A percentile compares a stretch with the other conserved stretches of the same genome.
phyloP scores from a whole-genome alignment of 177 flowering plant species.

The Vitis hybrid region DNA sequence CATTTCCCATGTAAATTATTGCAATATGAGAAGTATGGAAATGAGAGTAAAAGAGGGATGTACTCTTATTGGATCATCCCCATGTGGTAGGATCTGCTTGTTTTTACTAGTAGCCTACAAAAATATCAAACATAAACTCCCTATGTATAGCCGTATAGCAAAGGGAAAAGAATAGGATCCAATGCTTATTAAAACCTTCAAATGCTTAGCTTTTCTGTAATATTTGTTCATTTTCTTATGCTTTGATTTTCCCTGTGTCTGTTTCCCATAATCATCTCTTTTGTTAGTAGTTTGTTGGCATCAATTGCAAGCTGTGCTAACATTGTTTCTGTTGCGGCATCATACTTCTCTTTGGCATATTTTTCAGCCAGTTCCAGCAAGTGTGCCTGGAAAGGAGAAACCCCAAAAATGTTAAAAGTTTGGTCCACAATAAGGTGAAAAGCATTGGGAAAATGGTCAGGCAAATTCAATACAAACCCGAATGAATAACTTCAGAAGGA shows the following conservation, averaged over 20 bases:
- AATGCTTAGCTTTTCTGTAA: slow-evolving; percentile 58
- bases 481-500: slow-evolving; percentile 73
- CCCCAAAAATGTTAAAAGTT: slow-evolving; percentile 4
- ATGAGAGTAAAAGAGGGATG: background rate
- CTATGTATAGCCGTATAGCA: background rate
- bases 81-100: slow-evolving; percentile 32
- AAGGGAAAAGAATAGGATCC: slow-evolving; percentile 9
- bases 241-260: slow-evolving; percentile 61
- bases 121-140: slow-evolving; percentile 8
- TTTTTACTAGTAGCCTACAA: slow-evolving; percentile 46
- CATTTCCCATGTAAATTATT: no score
- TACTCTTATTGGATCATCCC: slow-evolving; percentile 39
- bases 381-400: slow-evolving; percentile 53
- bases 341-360: slow-evolving; percentile 94
- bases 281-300: slow-evolving; percentile 47
- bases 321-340: slow-evolving; percentile 96
- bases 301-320: slow-evolving; percentile 92
- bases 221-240: slow-evolving; percentile 86
- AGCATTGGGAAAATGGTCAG: no score
- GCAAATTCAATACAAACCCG: slow-evolving; percentile 46
- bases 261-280: slow-evolving; percentile 60
- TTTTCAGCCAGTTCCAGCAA: slow-evolving; percentile 89
- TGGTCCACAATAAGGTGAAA: slow-evolving; percentile 4
- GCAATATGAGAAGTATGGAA: background rate
- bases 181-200: slow-evolving; percentile 50